These are phyloP conservation scores for Cercophora newfieldiana DNA, from an alignment of 495 filamentous ascomycete species.

Conservation along the genomic window DNA sequence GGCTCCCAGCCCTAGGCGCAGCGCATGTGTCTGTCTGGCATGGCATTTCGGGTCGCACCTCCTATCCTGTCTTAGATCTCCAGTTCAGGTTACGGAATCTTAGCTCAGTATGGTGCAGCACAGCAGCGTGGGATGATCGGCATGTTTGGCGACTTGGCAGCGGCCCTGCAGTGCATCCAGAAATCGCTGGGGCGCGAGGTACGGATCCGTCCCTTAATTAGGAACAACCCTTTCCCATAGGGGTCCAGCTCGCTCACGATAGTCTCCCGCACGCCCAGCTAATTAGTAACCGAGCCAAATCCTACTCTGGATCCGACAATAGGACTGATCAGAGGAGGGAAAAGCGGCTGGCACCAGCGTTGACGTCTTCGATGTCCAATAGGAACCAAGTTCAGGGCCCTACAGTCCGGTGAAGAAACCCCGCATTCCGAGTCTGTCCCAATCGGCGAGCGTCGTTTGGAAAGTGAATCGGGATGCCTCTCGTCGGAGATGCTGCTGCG, in stretches of 20 bases:
- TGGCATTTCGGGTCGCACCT: background rate
- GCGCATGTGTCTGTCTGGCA: too few relatives aligned
- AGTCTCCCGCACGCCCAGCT: too few relatives aligned
- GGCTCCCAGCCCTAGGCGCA: background rate
- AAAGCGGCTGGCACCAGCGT: too few relatives aligned
- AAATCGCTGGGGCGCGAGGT: background rate
- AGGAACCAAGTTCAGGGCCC: background rate
- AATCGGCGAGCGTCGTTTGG: constrained; percentile 7
- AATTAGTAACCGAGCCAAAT: too few relatives aligned
- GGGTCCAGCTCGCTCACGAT: too few relatives aligned
- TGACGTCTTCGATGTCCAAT: too few relatives aligned
- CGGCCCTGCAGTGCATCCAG: background rate
- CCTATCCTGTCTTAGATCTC: background rate
- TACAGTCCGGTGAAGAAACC: background rate
- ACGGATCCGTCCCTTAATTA: too few relatives aligned
- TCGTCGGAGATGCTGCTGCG: background rate
- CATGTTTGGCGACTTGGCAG: background rate
- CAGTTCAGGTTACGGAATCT: background rate
- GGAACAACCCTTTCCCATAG: too few relatives aligned
- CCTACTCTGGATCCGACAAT: too few relatives aligned
- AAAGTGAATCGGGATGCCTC: background rate
- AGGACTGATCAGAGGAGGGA: too few relatives aligned
- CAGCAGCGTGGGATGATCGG: background rate
- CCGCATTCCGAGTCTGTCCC: background rate
- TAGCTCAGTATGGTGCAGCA: background rate